Evolutionary conservation across 805 yeast genomes (phyloP).

Genomic region (Candida boidinii): DNA sequence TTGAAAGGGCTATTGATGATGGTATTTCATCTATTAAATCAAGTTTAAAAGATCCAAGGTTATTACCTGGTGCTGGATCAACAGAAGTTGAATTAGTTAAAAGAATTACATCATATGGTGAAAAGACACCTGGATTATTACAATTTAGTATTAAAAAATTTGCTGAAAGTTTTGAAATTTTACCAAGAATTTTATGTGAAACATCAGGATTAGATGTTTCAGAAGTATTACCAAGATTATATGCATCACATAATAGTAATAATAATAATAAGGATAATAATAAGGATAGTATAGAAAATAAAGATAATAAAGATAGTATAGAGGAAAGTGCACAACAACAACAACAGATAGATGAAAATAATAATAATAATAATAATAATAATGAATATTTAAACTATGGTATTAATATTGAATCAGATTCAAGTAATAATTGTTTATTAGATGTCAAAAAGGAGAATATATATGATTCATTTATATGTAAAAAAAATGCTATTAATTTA

Average conservation of each 20-base stretch:
- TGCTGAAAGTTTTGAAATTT: slow-evolving; percentile 90
- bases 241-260: slow-evolving; percentile 84
- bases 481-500: slow-evolving; percentile 79
- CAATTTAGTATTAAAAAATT: slow-evolving; percentile 92
- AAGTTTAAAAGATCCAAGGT: slow-evolving; percentile 67
- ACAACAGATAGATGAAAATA: no score
- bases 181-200: slow-evolving; percentile 89
- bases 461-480: slow-evolving; percentile 71
- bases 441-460: slow-evolving; percentile 66
- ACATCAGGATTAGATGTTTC: slow-evolving; percentile 89
- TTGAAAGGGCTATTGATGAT: slow-evolving; percentile 96
- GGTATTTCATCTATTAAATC: slow-evolving; percentile 92
- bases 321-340: no score
- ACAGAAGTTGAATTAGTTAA: slow-evolving; percentile 82
- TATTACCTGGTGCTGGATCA: slow-evolving; percentile 96
- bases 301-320: slow-evolving; percentile 1
- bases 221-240: slow-evolving; percentile 81
- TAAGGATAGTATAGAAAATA: slow-evolving; percentile 16
- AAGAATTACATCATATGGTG: slow-evolving; percentile 77
- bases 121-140: slow-evolving; percentile 83
- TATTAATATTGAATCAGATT: slow-evolving; percentile 74
- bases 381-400: slow-evolving; percentile 30
- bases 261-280: no score
- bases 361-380: neutral
- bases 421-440: slow-evolving; percentile 49